A percentile compares a stretch with the other conserved stretches of the same genome.
These are phyloP conservation scores for Hansenula lynferdii DNA, from an alignment of 1,139 yeast species.

Conservation along the genomic window DNA sequence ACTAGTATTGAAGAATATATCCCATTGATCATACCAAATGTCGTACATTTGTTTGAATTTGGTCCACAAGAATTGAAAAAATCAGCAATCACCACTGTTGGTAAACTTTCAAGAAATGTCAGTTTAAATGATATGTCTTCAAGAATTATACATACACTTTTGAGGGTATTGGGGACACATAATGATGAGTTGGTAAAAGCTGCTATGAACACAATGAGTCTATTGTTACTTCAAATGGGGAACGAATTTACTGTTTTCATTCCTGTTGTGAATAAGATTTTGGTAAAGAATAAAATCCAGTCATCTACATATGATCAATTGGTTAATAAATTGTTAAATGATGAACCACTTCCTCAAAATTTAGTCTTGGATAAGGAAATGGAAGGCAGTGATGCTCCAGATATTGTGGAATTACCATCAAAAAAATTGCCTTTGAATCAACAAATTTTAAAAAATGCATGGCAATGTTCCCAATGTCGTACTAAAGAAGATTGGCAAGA, in stretches of 20 bases:
- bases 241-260: conserved; percentile 81
- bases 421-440: conserved; percentile 61
- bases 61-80: conserved; percentile 54
- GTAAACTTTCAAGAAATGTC: conserved; percentile 71
- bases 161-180: conserved; percentile 57
- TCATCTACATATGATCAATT: conserved; percentile 77
- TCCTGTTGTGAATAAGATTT: conserved; percentile 75
- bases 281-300: conserved; percentile 60
- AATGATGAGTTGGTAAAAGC: conserved; percentile 62
- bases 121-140: conserved; percentile 86
- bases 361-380: conserved; percentile 66
- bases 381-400: conserved; percentile 49
- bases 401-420: conserved; percentile 66
- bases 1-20: conserved; percentile 83
- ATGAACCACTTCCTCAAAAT: conserved; percentile 86
- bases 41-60: conserved; percentile 75
- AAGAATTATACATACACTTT: conserved; percentile 79
- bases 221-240: conserved; percentile 76
- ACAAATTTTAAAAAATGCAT: conserved; percentile 53
- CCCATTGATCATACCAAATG: conserved; percentile 79
- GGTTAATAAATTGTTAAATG: conserved; percentile 70
- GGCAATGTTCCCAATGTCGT: conserved; percentile 89
- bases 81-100: conserved; percentile 81
- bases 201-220: conserved; percentile 76
- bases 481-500: conserved; percentile 98